Conservation (phyloP, 2,329 filamentous ascomycete species). For the Pseudodiploospora longispora region DNA sequence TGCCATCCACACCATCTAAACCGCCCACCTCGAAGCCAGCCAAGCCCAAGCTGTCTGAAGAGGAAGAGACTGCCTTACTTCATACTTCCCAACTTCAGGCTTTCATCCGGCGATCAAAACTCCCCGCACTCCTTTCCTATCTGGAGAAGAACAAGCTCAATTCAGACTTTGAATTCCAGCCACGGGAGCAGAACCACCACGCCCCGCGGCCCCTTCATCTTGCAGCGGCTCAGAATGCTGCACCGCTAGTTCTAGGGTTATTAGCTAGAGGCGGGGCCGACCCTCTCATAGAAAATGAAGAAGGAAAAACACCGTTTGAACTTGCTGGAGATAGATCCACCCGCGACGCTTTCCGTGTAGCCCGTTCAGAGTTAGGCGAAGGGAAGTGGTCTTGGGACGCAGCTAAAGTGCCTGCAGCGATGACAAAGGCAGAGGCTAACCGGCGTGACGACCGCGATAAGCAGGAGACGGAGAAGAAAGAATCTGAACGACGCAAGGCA, state of each 20-base stretch:
- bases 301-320: slow-evolving; percentile 82
- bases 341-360: slow-evolving; percentile 84
- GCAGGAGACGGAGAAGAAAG: slow-evolving; percentile 58
- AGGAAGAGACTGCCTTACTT: slow-evolving; percentile 72
- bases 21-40: slow-evolving; percentile 39
- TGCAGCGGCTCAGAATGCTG: slow-evolving; percentile 71
- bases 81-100: slow-evolving; percentile 88
- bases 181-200: slow-evolving; percentile 64
- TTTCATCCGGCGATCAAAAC: slow-evolving; percentile 80
- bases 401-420: slow-evolving; percentile 61
- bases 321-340: slow-evolving; percentile 79
- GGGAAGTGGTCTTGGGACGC: slow-evolving; percentile 68
- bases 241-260: slow-evolving; percentile 69
- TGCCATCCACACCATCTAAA: slow-evolving; percentile 23
- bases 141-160: slow-evolving; percentile 66
- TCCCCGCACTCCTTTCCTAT: slow-evolving; percentile 79
- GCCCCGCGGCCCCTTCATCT: slow-evolving; percentile 79
- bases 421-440: slow-evolving; percentile 66
- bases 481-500: slow-evolving; percentile 59
- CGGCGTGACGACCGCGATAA: slow-evolving; percentile 62
- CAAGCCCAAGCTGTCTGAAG: slow-evolving; percentile 63
- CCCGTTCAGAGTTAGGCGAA: slow-evolving; percentile 75
- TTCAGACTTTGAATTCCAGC: slow-evolving; percentile 67
- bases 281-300: slow-evolving; percentile 60
- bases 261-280: slow-evolving; percentile 68